phyloP scores from a whole-genome alignment of 805 yeast species.

The Grigorovia jiainica region DNA sequence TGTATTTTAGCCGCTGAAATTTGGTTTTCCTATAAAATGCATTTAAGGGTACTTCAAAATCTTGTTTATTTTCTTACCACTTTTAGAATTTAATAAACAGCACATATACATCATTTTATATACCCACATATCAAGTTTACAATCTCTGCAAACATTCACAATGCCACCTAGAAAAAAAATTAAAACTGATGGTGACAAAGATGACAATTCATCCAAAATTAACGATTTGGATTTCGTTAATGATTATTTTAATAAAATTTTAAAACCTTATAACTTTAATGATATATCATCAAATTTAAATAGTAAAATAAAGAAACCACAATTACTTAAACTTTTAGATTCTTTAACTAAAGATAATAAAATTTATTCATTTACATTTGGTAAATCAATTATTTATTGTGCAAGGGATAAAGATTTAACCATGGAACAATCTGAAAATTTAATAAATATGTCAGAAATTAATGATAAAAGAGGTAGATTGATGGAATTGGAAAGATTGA shows the following conservation, averaged over 20 bases:
- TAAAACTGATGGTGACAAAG: not conserved
- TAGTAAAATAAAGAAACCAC: conserved; percentile 30
- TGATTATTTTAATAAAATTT: conserved; percentile 36
- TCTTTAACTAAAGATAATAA: conserved; percentile 26
- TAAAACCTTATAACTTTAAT: conserved; percentile 39
- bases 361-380: conserved; percentile 34
- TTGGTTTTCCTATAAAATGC: too few species aligned
- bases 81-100: too few species aligned
- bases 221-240: conserved; percentile 19
- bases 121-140: too few species aligned
- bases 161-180: not conserved
- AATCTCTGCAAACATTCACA: too few species aligned
- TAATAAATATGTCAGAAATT: not conserved
- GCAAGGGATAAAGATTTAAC: conserved; percentile 26
- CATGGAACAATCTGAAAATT: conserved; percentile 10
- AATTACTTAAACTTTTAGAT: conserved; percentile 31
- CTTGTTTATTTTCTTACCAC: too few species aligned
- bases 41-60: too few species aligned
- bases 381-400: conserved; percentile 36
- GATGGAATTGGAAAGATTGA: conserved; percentile 11
- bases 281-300: conserved; percentile 40
- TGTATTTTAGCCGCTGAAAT: not conserved
- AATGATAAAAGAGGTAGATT: conserved; percentile 16
- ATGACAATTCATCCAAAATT: too few species aligned
- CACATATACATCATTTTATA: too few species aligned